A percentile compares a stretch with the other conserved stretches of the same genome.
Conservation (phyloP, 1,284 basidiomycete genomes). For the Sanguinoderma infundibulare region DNA sequence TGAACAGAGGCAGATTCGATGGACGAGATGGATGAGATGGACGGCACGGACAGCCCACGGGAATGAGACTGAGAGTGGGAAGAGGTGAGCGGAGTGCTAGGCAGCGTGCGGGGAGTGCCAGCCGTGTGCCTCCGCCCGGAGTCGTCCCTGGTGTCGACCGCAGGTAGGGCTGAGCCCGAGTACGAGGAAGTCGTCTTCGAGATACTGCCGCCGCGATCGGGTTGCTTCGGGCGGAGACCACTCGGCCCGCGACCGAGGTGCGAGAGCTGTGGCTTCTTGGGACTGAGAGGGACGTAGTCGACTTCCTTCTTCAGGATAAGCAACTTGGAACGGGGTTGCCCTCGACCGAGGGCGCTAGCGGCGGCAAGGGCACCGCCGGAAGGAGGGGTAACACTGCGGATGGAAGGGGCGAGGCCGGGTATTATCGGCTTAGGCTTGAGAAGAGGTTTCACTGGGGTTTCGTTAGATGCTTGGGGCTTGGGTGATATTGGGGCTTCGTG, state of each 20-base stretch:
- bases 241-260: slow-evolving; percentile 37
- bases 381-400: slow-evolving; percentile 26
- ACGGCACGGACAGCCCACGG: slow-evolving; percentile 24
- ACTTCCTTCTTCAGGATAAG: slow-evolving; percentile 71
- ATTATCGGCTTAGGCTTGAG: slow-evolving; percentile 26
- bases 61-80: slow-evolving; percentile 10
- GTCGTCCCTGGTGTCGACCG: slow-evolving; percentile 21
- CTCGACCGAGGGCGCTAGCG: slow-evolving; percentile 20
- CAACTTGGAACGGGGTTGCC: slow-evolving; percentile 48
- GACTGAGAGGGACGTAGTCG: slow-evolving; percentile 71
- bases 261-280: slow-evolving; percentile 53
- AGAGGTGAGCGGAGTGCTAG: neutral
- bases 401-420: slow-evolving; percentile 25
- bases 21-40: slow-evolving; percentile 15
- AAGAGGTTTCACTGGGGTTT: slow-evolving; percentile 10
- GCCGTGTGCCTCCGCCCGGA: slow-evolving; percentile 2
- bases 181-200: slow-evolving; percentile 7
- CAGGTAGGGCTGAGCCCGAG: slow-evolving; percentile 15
- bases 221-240: slow-evolving; percentile 27
- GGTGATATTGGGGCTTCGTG: slow-evolving; percentile 13
- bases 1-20: neutral
- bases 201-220: slow-evolving; percentile 9
- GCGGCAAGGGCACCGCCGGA: neutral
- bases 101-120: slow-evolving; percentile 14
- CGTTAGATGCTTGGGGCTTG: slow-evolving; percentile 15